phyloP scores from a whole-genome alignment of 2,329 filamentous ascomycete genomes.

The Aspergillus sclerotialis region DNA sequence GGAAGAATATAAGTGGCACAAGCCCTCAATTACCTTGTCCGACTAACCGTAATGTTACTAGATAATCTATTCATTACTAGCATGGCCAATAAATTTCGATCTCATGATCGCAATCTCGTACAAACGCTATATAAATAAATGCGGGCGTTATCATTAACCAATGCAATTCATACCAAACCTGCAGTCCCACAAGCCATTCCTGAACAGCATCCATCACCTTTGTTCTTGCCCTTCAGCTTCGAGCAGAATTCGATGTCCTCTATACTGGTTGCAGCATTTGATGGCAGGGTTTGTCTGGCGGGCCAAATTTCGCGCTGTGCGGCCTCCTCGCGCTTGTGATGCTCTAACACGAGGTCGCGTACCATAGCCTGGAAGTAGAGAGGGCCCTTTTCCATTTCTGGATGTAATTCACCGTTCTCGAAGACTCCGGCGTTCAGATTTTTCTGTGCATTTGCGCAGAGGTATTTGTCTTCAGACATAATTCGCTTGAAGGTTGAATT shows the following conservation, averaged over 20 bases:
- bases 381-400: conserved; percentile 50
- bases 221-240: conserved; percentile 11
- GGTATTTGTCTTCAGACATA: conserved; percentile 57
- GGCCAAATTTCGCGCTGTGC: conserved; percentile 48
- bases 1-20: no score
- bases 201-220: conserved; percentile 13
- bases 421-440: conserved; percentile 56
- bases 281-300: conserved; percentile 31
- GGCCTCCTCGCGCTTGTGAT: conserved; percentile 41
- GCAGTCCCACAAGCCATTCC: conserved; percentile 9
- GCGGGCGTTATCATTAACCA: no score
- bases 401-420: conserved; percentile 55
- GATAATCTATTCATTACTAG: no score
- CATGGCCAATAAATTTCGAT: no score
- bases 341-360: conserved; percentile 42
- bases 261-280: conserved; percentile 16
- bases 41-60: no score
- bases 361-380: conserved; percentile 50
- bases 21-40: no score
- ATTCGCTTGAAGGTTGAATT: conserved; percentile 56
- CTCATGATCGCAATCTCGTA: no score
- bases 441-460: conserved; percentile 52
- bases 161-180: no score
- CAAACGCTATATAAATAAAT: no score
- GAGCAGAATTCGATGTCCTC: conserved; percentile 27